A percentile compares a stretch with the other conserved stretches of the same genome.
Evolutionary conservation across 805 yeast species (phyloP).

Genomic region (Wickerhamiella occidentalis): DNA sequence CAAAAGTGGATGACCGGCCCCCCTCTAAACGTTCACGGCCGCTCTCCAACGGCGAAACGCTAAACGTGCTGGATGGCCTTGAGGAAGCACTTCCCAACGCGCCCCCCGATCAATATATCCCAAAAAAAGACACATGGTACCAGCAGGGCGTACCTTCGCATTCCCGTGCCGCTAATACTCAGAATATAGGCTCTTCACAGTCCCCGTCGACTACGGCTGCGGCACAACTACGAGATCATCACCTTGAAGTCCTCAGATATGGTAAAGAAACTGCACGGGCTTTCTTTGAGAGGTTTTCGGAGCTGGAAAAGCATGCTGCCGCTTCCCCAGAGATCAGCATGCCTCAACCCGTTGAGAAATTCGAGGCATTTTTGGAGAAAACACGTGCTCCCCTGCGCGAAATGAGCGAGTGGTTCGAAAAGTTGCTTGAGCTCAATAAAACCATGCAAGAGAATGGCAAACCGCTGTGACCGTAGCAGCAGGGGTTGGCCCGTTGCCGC

Average conservation of each 20-base stretch:
- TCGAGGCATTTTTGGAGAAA: neutral
- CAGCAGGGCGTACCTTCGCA: neutral
- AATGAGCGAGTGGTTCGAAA: slow-evolving; percentile 5
- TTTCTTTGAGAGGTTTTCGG: neutral
- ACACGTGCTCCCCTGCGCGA: slow-evolving; percentile 2
- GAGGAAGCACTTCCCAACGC: neutral
- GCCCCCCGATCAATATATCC: slow-evolving; percentile 1
- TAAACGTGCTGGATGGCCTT: neutral
- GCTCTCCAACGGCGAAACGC: neutral
- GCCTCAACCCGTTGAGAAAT: neutral
- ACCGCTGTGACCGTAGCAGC: neutral
- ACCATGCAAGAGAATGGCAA: no score
- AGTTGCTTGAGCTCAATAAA: neutral
- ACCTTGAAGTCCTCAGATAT: neutral
- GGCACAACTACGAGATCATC: neutral
- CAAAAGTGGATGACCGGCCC: neutral
- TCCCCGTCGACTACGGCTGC: neutral
- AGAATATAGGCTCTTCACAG: neutral
- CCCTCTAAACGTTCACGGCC: neutral
- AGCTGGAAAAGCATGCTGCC: neutral
- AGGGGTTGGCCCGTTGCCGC: no score
- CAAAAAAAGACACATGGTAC: neutral
- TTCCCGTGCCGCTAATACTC: neutral
- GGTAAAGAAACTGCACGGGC: neutral
- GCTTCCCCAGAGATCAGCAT: neutral